Evolutionary conservation across 2,329 filamentous ascomycete species (phyloP).

Genomic region (Neofusicoccum parvum): DNA sequence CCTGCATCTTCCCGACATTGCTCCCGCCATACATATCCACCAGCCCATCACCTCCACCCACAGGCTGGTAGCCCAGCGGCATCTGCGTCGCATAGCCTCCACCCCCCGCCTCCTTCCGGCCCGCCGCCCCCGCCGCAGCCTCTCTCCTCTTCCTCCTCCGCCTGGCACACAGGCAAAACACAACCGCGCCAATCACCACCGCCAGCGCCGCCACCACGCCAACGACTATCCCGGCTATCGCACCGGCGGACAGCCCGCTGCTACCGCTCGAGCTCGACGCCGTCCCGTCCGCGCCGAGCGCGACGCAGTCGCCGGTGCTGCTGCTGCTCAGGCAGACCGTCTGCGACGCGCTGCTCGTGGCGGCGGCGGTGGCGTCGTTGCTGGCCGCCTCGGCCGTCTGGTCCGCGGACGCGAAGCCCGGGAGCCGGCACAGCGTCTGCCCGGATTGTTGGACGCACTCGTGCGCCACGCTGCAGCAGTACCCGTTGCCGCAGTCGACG

Average conservation of each 20-base stretch:
- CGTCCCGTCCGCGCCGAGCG: neutral
- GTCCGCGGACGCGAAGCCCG: neutral
- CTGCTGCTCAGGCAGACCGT: neutral
- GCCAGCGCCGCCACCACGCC: neutral
- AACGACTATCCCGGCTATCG: neutral
- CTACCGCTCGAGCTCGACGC: neutral
- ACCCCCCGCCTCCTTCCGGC: too few relatives aligned
- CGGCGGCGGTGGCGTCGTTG: neutral
- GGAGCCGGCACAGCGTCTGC: neutral
- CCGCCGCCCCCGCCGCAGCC: neutral
- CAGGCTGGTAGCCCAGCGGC: neutral
- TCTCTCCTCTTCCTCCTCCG: neutral
- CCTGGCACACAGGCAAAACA: neutral
- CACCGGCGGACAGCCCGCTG: neutral
- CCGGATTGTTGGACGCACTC: neutral
- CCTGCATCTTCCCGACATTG: neutral
- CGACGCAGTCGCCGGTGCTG: neutral
- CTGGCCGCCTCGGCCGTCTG: neutral
- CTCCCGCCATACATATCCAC: neutral
- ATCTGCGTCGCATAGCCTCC: neutral
- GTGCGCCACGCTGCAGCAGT: neutral
- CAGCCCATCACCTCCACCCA: neutral
- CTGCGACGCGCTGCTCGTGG: neutral
- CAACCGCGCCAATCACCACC: neutral
- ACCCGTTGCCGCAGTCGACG: conserved; percentile 1